A percentile compares a stretch with the other conserved stretches of the same genome.
Evolutionary conservation across 164 flowering plant species (phyloP).

Genomic region (Tetrastigma voinierianum): DNA sequence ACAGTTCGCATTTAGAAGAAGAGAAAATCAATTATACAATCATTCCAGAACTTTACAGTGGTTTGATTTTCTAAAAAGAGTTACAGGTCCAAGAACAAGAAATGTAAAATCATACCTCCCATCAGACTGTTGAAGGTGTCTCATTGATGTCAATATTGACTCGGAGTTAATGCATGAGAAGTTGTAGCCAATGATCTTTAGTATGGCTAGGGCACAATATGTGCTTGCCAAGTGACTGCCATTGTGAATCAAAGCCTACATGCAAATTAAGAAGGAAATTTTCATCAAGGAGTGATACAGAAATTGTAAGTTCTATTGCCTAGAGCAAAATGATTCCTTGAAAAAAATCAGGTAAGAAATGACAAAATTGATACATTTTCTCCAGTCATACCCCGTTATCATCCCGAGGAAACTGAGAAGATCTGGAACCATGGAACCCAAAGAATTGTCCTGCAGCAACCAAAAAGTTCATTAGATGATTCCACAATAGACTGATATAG

Average conservation of each 20-base stretch:
- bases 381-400: conserved; percentile 50
- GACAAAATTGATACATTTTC: not conserved
- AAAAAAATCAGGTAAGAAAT: not conserved
- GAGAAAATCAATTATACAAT: too few species aligned
- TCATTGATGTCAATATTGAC: conserved; percentile 62
- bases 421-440: conserved; percentile 86
- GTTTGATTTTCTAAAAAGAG: not conserved
- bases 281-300: not conserved
- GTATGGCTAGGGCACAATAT: conserved; percentile 79
- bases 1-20: too few species aligned
- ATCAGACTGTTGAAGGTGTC: conserved; percentile 80
- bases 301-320: not conserved
- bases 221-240: conserved; percentile 90
- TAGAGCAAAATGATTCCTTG: not conserved
- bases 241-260: conserved; percentile 52
- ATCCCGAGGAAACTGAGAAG: conserved; percentile 54
- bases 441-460: conserved; percentile 61
- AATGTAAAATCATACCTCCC: conserved; percentile 61
- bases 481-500: conserved; percentile 1
- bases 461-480: not conserved
- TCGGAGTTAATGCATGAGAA: conserved; percentile 47
- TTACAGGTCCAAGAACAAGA: not conserved
- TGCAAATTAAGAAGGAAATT: conserved; percentile 14
- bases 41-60: not conserved
- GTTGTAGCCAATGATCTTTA: conserved; percentile 71